Percentiles rank a stretch among this genome's conserved stretches.
phyloP scores from a whole-genome alignment of 1,139 yeast genomes.

The Meyerozyma smithsonii region DNA sequence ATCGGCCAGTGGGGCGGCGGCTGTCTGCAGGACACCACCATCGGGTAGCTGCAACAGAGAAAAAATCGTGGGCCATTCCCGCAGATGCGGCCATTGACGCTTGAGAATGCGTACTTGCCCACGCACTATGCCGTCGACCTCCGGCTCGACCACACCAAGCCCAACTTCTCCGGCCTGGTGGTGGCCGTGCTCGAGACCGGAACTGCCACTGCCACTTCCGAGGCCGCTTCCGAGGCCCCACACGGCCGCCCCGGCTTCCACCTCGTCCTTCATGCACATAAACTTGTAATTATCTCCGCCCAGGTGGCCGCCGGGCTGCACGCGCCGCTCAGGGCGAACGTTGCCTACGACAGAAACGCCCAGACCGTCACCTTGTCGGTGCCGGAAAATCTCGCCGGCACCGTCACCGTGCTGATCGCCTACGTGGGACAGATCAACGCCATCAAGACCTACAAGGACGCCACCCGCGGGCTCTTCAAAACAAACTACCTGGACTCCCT shows the following conservation, averaged over 20 bases:
- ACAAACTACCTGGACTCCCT: slow-evolving; percentile 53
- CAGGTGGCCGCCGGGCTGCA: slow-evolving; percentile 11
- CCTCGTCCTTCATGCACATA: slow-evolving; percentile 37
- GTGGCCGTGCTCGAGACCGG: slow-evolving; percentile 8
- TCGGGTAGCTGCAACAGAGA: background rate
- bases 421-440: slow-evolving; percentile 55
- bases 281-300: slow-evolving; percentile 33
- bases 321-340: slow-evolving; percentile 17
- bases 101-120: slow-evolving; percentile 36
- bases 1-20: no score
- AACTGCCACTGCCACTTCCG: no score
- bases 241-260: no score
- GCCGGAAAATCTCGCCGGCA: slow-evolving; percentile 3
- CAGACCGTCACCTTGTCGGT: slow-evolving; percentile 28
- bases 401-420: slow-evolving; percentile 8
- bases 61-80: background rate
- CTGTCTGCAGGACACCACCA: background rate
- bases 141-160: slow-evolving; percentile 43
- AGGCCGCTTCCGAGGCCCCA: no score
- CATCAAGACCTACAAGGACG: slow-evolving; percentile 52
- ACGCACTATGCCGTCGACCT: slow-evolving; percentile 38
- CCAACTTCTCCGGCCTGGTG: slow-evolving; percentile 51
- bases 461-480: slow-evolving; percentile 63
- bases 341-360: slow-evolving; percentile 32
- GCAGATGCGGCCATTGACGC: slow-evolving; percentile 14